Conservation (phyloP, 352 stramenopile genomes). For the Blastocystis sp. region DNA sequence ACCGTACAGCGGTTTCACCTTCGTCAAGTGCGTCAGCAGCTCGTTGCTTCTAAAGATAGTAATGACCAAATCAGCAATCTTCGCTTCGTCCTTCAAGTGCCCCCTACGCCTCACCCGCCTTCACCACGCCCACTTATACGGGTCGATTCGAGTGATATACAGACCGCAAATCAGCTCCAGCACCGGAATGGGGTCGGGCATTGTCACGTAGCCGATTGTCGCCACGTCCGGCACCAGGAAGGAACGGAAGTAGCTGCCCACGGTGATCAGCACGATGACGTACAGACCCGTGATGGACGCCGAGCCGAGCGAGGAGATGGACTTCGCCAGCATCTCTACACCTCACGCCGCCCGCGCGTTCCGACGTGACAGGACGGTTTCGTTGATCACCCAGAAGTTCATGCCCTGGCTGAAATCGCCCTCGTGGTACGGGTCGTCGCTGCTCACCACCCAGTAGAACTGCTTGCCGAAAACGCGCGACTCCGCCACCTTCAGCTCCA, state of each 20-base stretch:
- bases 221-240: slow-evolving; percentile 63
- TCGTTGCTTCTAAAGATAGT: slow-evolving; percentile 55
- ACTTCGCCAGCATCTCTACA: slow-evolving; percentile 42
- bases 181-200: slow-evolving; percentile 45
- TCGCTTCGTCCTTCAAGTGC: slow-evolving; percentile 50
- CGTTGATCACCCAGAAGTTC: slow-evolving; percentile 64
- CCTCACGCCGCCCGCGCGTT: background rate
- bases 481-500: background rate
- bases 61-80: slow-evolving; percentile 58
- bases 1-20: slow-evolving; percentile 35
- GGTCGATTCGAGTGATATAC: slow-evolving; percentile 65
- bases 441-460: slow-evolving; percentile 50
- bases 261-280: slow-evolving; percentile 60
- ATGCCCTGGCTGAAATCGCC: slow-evolving; percentile 2
- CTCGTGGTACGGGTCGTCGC: background rate
- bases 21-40: slow-evolving; percentile 46
- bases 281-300: slow-evolving; percentile 65
- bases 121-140: slow-evolving; percentile 30
- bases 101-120: slow-evolving; percentile 8
- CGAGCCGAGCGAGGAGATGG: slow-evolving; percentile 42
- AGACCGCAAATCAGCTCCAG: slow-evolving; percentile 64
- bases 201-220: slow-evolving; percentile 47
- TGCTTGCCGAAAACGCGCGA: slow-evolving; percentile 10
- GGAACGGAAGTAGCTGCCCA: slow-evolving; percentile 50
- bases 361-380: slow-evolving; percentile 33